Conservation (phyloP, 2,329 filamentous ascomycete genomes). For the Furcasterigmium sp. region DNA sequence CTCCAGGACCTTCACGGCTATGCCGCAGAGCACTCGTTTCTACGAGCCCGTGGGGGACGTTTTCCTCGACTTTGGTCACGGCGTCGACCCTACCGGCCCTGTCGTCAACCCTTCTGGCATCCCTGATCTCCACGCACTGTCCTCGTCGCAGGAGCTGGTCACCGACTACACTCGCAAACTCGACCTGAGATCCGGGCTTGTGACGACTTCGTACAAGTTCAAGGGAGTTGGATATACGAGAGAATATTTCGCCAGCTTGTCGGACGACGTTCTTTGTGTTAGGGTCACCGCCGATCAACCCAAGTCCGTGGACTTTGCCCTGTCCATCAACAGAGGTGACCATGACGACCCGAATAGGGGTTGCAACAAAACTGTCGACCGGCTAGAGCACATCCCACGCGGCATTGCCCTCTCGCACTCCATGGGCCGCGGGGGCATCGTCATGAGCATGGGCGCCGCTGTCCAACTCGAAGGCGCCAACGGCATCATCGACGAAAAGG, state of each 20-base stretch:
- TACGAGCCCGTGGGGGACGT: slow-evolving; percentile 30
- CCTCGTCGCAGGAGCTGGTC: neutral
- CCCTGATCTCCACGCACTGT: slow-evolving; percentile 3
- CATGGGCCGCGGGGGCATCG: neutral
- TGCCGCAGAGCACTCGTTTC: slow-evolving; percentile 28
- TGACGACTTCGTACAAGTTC: neutral
- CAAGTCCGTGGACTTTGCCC: neutral
- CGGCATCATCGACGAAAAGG: slow-evolving; percentile 4
- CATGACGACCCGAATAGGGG: neutral
- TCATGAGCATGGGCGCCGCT: slow-evolving; percentile 1
- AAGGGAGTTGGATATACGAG: neutral
- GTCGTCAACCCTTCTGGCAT: slow-evolving; percentile 1
- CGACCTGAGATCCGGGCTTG: neutral
- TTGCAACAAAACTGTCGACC: neutral
- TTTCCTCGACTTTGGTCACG: slow-evolving; percentile 31
- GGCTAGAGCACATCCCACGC: neutral
- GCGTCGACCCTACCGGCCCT: slow-evolving; percentile 2
- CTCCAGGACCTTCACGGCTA: slow-evolving; percentile 26
- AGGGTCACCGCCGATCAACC: neutral
- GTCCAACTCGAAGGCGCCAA: slow-evolving; percentile 2
- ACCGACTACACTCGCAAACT: neutral
- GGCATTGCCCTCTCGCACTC: neutral
- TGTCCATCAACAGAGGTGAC: slow-evolving; percentile 10
- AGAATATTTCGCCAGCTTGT: neutral
- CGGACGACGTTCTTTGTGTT: neutral